Conservation (phyloP, 768 basidiomycete genomes). For the Rhizopogon roseolus region DNA sequence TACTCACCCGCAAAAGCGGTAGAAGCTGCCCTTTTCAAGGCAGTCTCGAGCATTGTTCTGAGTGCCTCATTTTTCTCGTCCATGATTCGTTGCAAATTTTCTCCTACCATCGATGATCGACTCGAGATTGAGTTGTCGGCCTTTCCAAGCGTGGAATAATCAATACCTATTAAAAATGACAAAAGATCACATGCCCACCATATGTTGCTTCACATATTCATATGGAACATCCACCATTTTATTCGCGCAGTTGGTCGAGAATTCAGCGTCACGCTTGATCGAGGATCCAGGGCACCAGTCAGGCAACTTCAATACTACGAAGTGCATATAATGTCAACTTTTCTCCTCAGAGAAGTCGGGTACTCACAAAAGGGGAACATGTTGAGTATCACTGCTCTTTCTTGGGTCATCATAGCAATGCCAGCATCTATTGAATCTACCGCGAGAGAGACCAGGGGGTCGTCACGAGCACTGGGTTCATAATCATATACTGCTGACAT, state of each 20-base stretch:
- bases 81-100: no score
- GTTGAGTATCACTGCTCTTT: neutral
- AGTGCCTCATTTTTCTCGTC: no score
- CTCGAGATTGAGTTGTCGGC: no score
- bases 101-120: no score
- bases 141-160: no score
- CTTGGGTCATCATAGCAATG: neutral
- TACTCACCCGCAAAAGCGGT: no score
- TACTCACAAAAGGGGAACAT: constrained; percentile 1
- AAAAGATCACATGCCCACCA: neutral
- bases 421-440: constrained; percentile 11
- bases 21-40: no score
- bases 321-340: neutral
- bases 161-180: no score
- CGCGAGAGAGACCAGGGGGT: constrained; percentile 25
- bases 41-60: no score
- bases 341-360: no score
- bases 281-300: constrained; percentile 6
- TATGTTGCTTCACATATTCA: constrained; percentile 1
- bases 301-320: constrained; percentile 4
- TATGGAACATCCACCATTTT: constrained; percentile 3
- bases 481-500: constrained; percentile 33
- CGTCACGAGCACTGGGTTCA: constrained; percentile 24
- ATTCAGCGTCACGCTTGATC: constrained; percentile 2
- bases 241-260: neutral